These are phyloP conservation scores for Juglanconis sp. DNA, from an alignment of 2,329 filamentous ascomycete genomes.

Conservation along the genomic window DNA sequence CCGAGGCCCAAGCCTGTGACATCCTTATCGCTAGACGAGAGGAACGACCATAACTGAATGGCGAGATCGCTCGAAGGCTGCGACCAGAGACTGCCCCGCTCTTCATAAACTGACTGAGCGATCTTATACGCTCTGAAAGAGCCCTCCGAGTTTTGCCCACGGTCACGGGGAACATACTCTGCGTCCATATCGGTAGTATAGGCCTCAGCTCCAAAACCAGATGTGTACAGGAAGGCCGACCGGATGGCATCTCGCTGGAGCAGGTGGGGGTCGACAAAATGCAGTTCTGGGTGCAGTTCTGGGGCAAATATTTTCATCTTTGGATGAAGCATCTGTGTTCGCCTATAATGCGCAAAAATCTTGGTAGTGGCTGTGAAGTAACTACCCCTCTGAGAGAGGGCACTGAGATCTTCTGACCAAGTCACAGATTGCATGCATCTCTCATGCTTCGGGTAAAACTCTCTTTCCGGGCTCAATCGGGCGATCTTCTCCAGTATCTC, in stretches of 20 bases:
- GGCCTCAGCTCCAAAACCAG: conserved; percentile 27
- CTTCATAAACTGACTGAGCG: too few relatives aligned
- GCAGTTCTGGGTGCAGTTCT: conserved; percentile 1
- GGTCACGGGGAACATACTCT: conserved; percentile 12
- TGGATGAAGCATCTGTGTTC: too few relatives aligned
- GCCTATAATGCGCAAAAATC: too few relatives aligned
- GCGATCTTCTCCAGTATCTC: conserved; percentile 36
- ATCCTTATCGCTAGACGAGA: too few relatives aligned
- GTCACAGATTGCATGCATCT: conserved; percentile 44
- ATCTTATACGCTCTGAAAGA: too few relatives aligned
- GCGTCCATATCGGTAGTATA: conserved; percentile 16
- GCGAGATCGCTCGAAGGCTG: too few relatives aligned
- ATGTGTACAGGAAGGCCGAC: conserved; percentile 39
- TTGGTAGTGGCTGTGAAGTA: conserved; percentile 28
- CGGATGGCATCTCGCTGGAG: conserved; percentile 23
- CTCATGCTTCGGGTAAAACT: conserved; percentile 41
- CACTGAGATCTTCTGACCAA: conserved; percentile 38
- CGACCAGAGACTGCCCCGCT: too few relatives aligned
- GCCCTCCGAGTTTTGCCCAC: neutral
- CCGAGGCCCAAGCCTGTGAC: too few relatives aligned
- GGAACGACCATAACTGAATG: too few relatives aligned
- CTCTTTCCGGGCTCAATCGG: conserved; percentile 37
- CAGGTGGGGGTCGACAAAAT: conserved; percentile 24
- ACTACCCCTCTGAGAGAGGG: conserved; percentile 41
- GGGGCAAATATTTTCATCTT: too few relatives aligned